These are phyloP conservation scores for Urostyla sp. DNA, from an alignment of 73 alveolate species.

Conservation along the genomic window DNA sequence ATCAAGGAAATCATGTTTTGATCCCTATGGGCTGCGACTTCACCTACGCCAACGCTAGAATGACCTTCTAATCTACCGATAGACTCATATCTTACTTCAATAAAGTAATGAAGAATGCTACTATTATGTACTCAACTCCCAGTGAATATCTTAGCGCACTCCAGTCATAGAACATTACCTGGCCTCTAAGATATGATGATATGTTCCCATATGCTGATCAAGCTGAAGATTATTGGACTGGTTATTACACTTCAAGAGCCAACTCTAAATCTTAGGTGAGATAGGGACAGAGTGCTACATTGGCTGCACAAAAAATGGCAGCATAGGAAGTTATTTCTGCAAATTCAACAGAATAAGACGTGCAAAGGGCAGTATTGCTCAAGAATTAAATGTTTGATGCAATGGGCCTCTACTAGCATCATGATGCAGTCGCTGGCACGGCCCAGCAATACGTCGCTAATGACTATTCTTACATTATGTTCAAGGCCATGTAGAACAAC, in stretches of 20 bases:
- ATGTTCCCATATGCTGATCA: slow-evolving; percentile 86
- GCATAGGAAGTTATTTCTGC: background rate
- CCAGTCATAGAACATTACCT: slow-evolving; percentile 23
- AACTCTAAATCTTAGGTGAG: slow-evolving; percentile 82
- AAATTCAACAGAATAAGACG: slow-evolving; percentile 37
- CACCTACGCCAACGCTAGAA: slow-evolving; percentile 71
- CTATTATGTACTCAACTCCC: slow-evolving; percentile 78
- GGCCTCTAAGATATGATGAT: slow-evolving; percentile 80
- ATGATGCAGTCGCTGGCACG: slow-evolving; percentile 57
- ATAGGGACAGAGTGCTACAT: slow-evolving; percentile 43
- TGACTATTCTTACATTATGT: slow-evolving; percentile 24
- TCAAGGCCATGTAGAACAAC: background rate
- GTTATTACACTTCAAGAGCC: slow-evolving; percentile 92
- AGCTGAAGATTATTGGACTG: slow-evolving; percentile 92
- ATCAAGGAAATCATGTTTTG: slow-evolving; percentile 70
- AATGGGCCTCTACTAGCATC: slow-evolving; percentile 47
- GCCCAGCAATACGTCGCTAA: slow-evolving; percentile 53
- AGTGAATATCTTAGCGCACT: slow-evolving; percentile 68
- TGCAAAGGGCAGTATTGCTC: slow-evolving; percentile 77
- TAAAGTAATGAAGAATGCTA: slow-evolving; percentile 33
- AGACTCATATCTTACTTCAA: slow-evolving; percentile 71
- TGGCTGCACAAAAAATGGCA: slow-evolving; percentile 28
- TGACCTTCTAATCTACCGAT: slow-evolving; percentile 69
- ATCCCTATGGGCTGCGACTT: slow-evolving; percentile 86
- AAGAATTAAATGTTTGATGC: slow-evolving; percentile 34